Conservation (phyloP, 2,329 filamentous ascomycete genomes). For the Podosphaera xanthii region DNA sequence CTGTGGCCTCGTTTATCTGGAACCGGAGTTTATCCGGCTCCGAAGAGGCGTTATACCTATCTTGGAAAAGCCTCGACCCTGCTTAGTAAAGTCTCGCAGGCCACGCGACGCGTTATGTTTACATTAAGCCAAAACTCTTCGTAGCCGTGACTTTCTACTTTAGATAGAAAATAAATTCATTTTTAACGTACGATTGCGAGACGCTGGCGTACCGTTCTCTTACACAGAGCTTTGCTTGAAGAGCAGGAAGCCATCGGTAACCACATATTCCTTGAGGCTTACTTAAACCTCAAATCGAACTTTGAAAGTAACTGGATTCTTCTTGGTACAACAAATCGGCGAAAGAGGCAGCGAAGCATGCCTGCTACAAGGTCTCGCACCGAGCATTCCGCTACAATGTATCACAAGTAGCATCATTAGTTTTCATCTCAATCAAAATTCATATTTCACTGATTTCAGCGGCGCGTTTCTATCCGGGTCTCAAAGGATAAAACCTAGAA, state of each 20-base stretch:
- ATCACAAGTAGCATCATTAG: not conserved
- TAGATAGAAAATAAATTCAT: too few relatives aligned
- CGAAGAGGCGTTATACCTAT: too few relatives aligned
- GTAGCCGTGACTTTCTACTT: too few relatives aligned
- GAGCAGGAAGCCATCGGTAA: not conserved
- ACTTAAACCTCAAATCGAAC: not conserved
- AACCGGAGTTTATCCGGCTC: too few relatives aligned
- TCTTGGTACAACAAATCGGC: not conserved
- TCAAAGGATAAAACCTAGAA: not conserved
- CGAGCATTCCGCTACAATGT: not conserved
- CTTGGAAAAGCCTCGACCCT: too few relatives aligned
- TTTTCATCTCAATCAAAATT: not conserved
- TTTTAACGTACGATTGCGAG: too few relatives aligned
- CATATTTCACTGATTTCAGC: not conserved
- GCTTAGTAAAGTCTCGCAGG: too few relatives aligned
- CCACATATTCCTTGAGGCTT: not conserved
- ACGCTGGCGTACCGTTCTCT: too few relatives aligned
- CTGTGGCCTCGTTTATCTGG: too few relatives aligned
- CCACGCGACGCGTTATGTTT: too few relatives aligned
- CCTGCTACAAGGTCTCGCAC: not conserved
- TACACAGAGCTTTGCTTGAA: not conserved
- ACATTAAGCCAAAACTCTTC: too few relatives aligned
- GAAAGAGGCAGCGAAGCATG: too few relatives aligned
- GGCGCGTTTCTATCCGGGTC: not conserved
- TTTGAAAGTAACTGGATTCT: not conserved